Percentiles rank a stretch among this genome's conserved stretches.
Conservation (phyloP, 768 basidiomycete species). For the Thelephora ganbajun region DNA sequence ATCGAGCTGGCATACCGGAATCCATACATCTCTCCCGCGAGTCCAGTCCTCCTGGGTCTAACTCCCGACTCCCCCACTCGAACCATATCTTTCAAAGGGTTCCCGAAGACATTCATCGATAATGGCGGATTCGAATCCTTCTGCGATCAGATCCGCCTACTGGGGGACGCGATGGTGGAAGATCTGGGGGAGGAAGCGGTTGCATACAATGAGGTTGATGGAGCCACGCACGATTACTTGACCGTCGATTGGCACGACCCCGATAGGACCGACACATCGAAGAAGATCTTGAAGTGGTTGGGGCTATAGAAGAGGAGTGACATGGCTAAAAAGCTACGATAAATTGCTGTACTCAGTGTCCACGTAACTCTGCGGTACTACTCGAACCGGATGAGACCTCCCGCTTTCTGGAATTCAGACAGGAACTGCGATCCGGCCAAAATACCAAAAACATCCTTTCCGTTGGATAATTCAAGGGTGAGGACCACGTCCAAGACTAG, state of each 20-base stretch:
- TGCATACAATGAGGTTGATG: constrained; percentile 33
- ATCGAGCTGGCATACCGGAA: constrained; percentile 28
- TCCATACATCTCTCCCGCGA: constrained; percentile 48
- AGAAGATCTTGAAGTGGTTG: constrained; percentile 10
- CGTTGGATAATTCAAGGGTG: too few relatives aligned
- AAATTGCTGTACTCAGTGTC: too few relatives aligned
- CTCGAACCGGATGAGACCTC: too few relatives aligned
- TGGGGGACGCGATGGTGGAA: constrained; percentile 32
- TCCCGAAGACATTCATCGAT: constrained; percentile 46
- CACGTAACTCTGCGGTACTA: too few relatives aligned
- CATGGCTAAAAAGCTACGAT: too few relatives aligned
- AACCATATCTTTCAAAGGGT: constrained; percentile 33
- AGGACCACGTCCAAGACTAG: too few relatives aligned
- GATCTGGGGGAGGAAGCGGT: constrained; percentile 36
- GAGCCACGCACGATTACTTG: constrained; percentile 24
- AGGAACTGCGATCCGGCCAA: too few relatives aligned
- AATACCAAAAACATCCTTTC: too few relatives aligned
- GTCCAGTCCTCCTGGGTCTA: constrained; percentile 6
- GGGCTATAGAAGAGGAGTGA: not conserved
- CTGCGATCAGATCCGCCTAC: constrained; percentile 31
- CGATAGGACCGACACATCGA: constrained; percentile 14
- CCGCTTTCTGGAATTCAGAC: too few relatives aligned
- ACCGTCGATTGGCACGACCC: constrained; percentile 12
- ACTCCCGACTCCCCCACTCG: constrained; percentile 16
- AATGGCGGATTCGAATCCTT: constrained; percentile 43